A percentile compares a stretch with the other conserved stretches of the same genome.
These are phyloP conservation scores for Haplosporangium sp. DNA, from an alignment of 371 early-diverging fungal species.

Conservation along the genomic window DNA sequence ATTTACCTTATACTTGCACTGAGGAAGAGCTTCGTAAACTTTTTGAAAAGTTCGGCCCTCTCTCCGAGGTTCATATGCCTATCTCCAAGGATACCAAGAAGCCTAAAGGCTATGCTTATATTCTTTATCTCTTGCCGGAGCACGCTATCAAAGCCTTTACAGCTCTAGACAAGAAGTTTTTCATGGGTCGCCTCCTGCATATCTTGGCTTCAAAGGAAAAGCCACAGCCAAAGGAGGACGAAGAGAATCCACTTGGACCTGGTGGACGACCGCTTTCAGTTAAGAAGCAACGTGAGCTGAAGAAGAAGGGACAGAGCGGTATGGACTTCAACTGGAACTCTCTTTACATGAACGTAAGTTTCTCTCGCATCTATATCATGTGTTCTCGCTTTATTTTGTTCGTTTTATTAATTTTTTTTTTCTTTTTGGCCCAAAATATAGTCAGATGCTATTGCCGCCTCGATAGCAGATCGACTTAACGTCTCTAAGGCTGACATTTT, in stretches of 20 bases:
- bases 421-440: conserved; percentile 34
- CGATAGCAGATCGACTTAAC: conserved; percentile 91
- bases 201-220: conserved; percentile 82
- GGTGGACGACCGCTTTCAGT: conserved; percentile 72
- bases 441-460: conserved; percentile 93
- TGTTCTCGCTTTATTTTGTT: neutral
- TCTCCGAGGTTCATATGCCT: conserved; percentile 95
- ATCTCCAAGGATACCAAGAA: conserved; percentile 91
- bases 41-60: conserved; percentile 89
- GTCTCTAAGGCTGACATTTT: conserved; percentile 91
- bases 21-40: conserved; percentile 84
- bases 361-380: neutral
- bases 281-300: conserved; percentile 84
- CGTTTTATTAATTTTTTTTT: conserved; percentile 13
- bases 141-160: conserved; percentile 92
- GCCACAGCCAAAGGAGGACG: conserved; percentile 74
- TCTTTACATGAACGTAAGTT: conserved; percentile 91
- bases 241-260: conserved; percentile 64
- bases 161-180: conserved; percentile 83
- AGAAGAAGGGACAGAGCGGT: conserved; percentile 80
- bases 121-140: conserved; percentile 89
- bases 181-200: conserved; percentile 93
- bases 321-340: conserved; percentile 96
- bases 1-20: conserved; percentile 91
- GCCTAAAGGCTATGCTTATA: conserved; percentile 94